A percentile compares a stretch with the other conserved stretches of the same genome.
Conservation (phyloP, 441 rosid genomes). For the Aquilaria agallochum region DNA sequence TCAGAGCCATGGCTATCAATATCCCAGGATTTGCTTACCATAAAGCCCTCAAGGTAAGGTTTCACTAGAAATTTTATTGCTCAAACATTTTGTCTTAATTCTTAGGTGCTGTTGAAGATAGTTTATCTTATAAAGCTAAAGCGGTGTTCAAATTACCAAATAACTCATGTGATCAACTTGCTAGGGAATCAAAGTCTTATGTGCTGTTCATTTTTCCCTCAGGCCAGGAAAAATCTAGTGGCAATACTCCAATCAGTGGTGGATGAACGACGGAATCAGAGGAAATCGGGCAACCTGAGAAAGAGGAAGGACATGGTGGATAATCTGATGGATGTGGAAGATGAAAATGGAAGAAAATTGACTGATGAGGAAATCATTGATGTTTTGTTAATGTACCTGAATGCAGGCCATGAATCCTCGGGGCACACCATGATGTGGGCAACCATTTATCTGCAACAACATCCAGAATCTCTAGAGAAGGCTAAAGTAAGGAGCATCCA, state of each 20-base stretch:
- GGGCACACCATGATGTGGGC: constrained; percentile 92
- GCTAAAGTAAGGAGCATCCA: constrained; percentile 40
- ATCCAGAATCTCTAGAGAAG: constrained; percentile 47
- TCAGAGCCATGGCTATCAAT: constrained; percentile 86
- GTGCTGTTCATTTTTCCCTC: constrained; percentile 3
- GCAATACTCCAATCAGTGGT: constrained; percentile 45
- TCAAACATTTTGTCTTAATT: not conserved
- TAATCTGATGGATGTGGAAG: constrained; percentile 52
- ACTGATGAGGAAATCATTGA: constrained; percentile 74
- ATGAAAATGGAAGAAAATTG: constrained; percentile 61
- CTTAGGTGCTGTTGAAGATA: not conserved
- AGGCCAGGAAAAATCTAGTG: constrained; percentile 81
- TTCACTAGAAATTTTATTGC: not conserved
- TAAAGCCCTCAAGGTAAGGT: constrained; percentile 63
- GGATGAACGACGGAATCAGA: constrained; percentile 40
- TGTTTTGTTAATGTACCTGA: constrained; percentile 71
- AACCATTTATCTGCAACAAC: constrained; percentile 48
- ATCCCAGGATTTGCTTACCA: constrained; percentile 86
- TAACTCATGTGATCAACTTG: no score
- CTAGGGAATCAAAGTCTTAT: no score
- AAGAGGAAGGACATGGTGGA: constrained; percentile 79
- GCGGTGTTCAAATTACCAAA: no score
- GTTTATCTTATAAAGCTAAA: not conserved
- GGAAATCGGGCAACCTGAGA: constrained; percentile 7
- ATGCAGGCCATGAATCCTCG: constrained; percentile 93